Percentiles rank a stretch among this genome's conserved stretches.
These are phyloP conservation scores for Graphilbum sp. DNA, from an alignment of 2,329 filamentous ascomycete genomes.

Conservation along the genomic window DNA sequence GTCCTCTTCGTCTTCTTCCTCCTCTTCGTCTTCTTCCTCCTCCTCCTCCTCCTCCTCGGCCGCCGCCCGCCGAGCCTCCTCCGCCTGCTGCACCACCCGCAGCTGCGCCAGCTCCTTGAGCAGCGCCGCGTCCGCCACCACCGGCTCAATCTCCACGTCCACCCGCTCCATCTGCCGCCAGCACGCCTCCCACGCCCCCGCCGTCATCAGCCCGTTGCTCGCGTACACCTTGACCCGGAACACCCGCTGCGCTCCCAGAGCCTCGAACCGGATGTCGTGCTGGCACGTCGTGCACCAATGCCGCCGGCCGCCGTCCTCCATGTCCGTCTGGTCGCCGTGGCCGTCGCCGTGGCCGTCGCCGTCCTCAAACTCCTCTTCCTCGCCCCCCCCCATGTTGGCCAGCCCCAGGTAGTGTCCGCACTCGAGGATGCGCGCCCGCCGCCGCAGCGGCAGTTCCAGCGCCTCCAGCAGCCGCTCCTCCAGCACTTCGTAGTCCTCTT, in stretches of 20 bases:
- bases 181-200: slow-evolving; percentile 80
- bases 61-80: slow-evolving; percentile 13
- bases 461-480: slow-evolving; percentile 64
- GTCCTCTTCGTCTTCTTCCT: slow-evolving; percentile 5
- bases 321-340: slow-evolving; percentile 24
- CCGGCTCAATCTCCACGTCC: slow-evolving; percentile 76
- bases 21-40: slow-evolving; percentile 16
- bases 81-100: slow-evolving; percentile 24
- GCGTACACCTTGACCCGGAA: slow-evolving; percentile 84
- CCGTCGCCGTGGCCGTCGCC: slow-evolving; percentile 25
- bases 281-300: slow-evolving; percentile 42
- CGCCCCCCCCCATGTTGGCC: slow-evolving; percentile 34
- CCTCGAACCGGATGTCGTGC: slow-evolving; percentile 37
- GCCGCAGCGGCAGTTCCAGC: slow-evolving; percentile 48
- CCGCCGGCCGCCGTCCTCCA: slow-evolving; percentile 26
- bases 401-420: slow-evolving; percentile 62
- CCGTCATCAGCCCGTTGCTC: slow-evolving; percentile 83
- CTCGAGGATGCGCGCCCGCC: slow-evolving; percentile 52
- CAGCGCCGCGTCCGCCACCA: slow-evolving; percentile 38
- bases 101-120: slow-evolving; percentile 36
- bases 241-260: slow-evolving; percentile 35
- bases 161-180: slow-evolving; percentile 99
- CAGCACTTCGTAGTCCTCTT: slow-evolving; percentile 64
- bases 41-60: slow-evolving; percentile 17
- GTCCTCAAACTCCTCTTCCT: too few relatives aligned